Conservation (phyloP, 495 filamentous ascomycete species). For the Lophiotrema nucula region DNA sequence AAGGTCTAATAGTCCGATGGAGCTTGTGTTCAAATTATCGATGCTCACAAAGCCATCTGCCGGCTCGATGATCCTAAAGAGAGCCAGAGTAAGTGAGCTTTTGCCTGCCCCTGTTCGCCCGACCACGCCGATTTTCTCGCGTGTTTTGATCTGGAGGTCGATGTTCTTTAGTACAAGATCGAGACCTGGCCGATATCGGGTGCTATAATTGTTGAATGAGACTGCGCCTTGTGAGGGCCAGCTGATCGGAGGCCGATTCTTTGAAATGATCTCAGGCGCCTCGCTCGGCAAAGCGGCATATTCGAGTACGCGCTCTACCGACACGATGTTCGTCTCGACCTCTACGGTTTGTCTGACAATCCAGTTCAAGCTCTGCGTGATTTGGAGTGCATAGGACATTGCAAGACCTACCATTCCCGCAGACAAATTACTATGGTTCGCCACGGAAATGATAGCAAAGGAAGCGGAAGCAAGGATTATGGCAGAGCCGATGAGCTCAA, state of each 20-base stretch:
- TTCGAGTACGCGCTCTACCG: constrained; percentile 95
- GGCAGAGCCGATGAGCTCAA: constrained; percentile 94
- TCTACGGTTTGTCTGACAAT: constrained; percentile 99
- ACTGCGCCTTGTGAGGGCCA: constrained; percentile 93
- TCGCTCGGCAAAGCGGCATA: constrained; percentile 93
- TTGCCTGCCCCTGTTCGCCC: constrained; percentile 96
- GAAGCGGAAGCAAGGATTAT: constrained; percentile 87
- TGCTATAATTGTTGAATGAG: constrained; percentile 88
- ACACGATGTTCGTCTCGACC: constrained; percentile 99
- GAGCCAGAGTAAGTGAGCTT: constrained; percentile 85
- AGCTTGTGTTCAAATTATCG: constrained; percentile 83
- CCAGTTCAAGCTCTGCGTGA: constrained; percentile 98
- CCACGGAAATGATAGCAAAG: constrained; percentile 78
- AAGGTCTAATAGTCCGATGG: constrained; percentile 86
- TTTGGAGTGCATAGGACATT: constrained; percentile 96
- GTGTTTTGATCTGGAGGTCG: constrained; percentile 85
- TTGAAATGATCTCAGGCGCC: constrained; percentile 89
- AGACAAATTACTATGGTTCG: constrained; percentile 64
- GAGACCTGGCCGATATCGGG: constrained; percentile 82
- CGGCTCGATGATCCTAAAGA: constrained; percentile 96
- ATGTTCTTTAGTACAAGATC: constrained; percentile 92
- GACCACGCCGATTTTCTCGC: constrained; percentile 97
- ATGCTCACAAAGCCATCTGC: constrained; percentile 78
- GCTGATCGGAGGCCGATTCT: constrained; percentile 78
- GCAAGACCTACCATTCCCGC: constrained; percentile 85